Evolutionary conservation across 345 rosid species (phyloP), one percentile per base, ranked within the genome.

Genomic region (Anastatica hierochuntica): DNA sequence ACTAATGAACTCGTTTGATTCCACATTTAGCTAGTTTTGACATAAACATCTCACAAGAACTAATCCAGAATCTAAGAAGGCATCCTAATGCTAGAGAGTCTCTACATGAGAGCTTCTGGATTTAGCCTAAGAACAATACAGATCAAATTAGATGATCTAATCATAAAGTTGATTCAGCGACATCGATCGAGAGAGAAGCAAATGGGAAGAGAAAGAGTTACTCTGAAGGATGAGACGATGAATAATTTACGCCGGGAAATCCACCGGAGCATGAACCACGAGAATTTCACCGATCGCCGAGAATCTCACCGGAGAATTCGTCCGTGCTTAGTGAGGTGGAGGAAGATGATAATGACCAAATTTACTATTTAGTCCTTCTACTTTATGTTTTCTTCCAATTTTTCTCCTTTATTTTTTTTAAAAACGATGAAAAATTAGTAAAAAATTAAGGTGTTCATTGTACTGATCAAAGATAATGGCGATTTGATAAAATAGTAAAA

Each of bases 201-300:
- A 2, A 40, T 8, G 12, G 21, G 0, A 33, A 10, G 45, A 71
- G 15, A 14, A 24, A 14, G 21, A 40, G 41, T 75, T 76, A 92
- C 98, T 96, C 96, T 44, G 98, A 92, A 53, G 98, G 98, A 47
- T 92, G 96, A 27, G 98, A 88, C 47, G 95, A 95, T 17, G 98
- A 92, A 37, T 48, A 36, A 14, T 2, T 16, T 12, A 43, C 36
- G 38, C 24, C 39, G 44, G 41, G 54, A 58, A 74, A 74, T 72
- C 69, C 37, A 59, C 40, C 38, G 40, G 64, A 35, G 43, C 17
- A 26, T 38, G 14, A 49, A 46, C 20, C 42, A 26, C 26, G n/a
- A n/a, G n/a, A n/a, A n/a, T n/a, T n/a, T n/a, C n/a, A n/a, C 49
- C 45, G 69, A 63, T 69, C 69, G 63, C 36, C 33, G 17, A 14